A percentile compares a stretch with the other conserved stretches of the same genome.
phyloP scores from a whole-genome alignment of 345 rosid species.

The Lepidium aucheri region DNA sequence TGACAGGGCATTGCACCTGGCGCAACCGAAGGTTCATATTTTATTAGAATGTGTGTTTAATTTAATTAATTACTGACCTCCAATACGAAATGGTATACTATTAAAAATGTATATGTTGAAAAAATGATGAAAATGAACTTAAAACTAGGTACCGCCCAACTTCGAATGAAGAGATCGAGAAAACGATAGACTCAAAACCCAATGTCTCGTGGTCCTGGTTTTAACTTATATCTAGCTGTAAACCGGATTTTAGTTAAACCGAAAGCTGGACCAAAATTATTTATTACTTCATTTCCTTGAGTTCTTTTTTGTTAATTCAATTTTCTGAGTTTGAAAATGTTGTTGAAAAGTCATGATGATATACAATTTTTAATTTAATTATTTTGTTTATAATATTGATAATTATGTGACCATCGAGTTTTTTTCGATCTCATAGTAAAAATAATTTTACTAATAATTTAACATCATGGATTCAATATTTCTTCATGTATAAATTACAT shows the following conservation, averaged over 20 bases:
- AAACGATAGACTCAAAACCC: conserved; percentile 6
- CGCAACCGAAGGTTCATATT: conserved; percentile 10
- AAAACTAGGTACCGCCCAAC: conserved; percentile 23
- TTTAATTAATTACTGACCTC: background rate
- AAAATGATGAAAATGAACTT: background rate
- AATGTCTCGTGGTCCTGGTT: conserved; percentile 10
- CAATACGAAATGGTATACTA: background rate
- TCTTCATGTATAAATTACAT: too few relatives aligned
- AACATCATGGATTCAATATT: too few relatives aligned
- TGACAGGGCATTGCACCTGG: conserved; percentile 21
- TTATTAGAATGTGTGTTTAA: background rate
- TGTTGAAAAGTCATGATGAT: too few relatives aligned
- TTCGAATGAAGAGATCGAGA: conserved; percentile 18
- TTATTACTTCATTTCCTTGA: too few relatives aligned
- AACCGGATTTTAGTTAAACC: conserved; percentile 18
- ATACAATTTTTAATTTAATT: too few relatives aligned
- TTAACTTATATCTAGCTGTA: conserved; percentile 1
- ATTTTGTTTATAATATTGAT: too few relatives aligned
- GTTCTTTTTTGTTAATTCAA: too few relatives aligned
- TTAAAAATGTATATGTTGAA: background rate
- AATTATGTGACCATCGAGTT: too few relatives aligned
- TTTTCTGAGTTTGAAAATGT: too few relatives aligned
- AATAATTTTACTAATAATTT: too few relatives aligned
- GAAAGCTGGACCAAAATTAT: conserved; percentile 11
- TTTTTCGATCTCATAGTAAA: too few relatives aligned